A percentile compares a stretch with the other conserved stretches of the same genome.
Conservation (phyloP, 2,329 filamentous ascomycete genomes). For the Trematosphaeria pertusa region DNA sequence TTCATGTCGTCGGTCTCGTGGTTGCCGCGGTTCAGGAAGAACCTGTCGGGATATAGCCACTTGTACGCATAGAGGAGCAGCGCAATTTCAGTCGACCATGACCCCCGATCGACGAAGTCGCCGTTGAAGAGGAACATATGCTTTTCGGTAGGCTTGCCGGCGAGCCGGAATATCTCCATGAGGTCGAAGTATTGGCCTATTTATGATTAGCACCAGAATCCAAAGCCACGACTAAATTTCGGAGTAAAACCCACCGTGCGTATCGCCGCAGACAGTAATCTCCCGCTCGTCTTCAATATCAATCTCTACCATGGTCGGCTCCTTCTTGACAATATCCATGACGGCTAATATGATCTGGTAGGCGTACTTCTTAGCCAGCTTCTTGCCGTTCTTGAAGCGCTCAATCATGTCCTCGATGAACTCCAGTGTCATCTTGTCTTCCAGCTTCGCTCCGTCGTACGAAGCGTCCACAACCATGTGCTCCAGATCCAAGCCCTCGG, state of each 20-base stretch:
- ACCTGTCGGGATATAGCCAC: slow-evolving; percentile 83
- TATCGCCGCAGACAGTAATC: slow-evolving; percentile 96
- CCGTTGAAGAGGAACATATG: slow-evolving; percentile 98
- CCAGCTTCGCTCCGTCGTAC: slow-evolving; percentile 85
- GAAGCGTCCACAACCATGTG: slow-evolving; percentile 80
- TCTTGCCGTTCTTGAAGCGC: slow-evolving; percentile 80
- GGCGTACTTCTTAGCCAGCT: slow-evolving; percentile 93
- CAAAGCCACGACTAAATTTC: no score
- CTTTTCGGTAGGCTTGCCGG: slow-evolving; percentile 82
- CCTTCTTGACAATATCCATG: slow-evolving; percentile 86
- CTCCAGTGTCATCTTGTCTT: slow-evolving; percentile 88
- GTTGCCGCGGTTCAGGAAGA: slow-evolving; percentile 97
- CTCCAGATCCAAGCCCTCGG: slow-evolving; percentile 67
- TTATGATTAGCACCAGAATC: slow-evolving; percentile 20
- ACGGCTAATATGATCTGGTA: slow-evolving; percentile 94
- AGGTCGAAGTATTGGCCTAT: slow-evolving; percentile 95
- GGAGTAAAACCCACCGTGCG: slow-evolving; percentile 71
- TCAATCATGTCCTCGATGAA: slow-evolving; percentile 58
- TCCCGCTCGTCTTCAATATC: slow-evolving; percentile 77
- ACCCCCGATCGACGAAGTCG: slow-evolving; percentile 96
- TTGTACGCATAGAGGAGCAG: slow-evolving; percentile 95
- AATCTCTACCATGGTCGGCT: slow-evolving; percentile 96
- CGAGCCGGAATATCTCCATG: slow-evolving; percentile 92
- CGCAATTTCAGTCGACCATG: slow-evolving; percentile 97
- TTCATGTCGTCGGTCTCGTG: slow-evolving; percentile 99